Evolutionary conservation across 2,329 filamentous ascomycete species (phyloP), one percentile per base, ranked within the genome.

Genomic region (Penicillium sp.): DNA sequence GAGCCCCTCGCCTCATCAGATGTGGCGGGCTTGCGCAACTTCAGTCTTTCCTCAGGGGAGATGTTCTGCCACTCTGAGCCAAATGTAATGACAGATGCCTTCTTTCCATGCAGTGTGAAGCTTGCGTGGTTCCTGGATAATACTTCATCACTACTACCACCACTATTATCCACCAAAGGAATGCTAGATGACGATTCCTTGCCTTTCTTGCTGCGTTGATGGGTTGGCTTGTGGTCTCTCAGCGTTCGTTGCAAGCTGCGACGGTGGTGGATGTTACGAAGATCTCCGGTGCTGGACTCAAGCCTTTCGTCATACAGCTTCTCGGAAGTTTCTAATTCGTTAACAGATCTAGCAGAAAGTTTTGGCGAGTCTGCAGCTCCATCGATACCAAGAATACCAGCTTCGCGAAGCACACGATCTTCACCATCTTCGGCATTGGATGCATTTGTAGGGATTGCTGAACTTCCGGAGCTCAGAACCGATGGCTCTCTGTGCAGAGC

Each of bases 91-190:
- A 99, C 90, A 1, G 91, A 96, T 2, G 94, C 94, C 73, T 99
- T 97, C 78, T 97, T 99, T 59, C 94, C 93, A 67, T 99, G 94
- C 3, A 99, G 87, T 3, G 94, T 96, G 71, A 99, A 99, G 65
- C 90, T 96, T 5, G 91, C 91, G 12, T 89, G 85, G 12, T 88
- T 88, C 48, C 94, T 85, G 6, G 88, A 80, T 12, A 99, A 79
- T 11, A 88, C 85, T 63, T 90, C 88, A 77, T 74, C 82, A 65
- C 59, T 57, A n/a, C 63, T 58, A 18, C 61, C 71, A 18, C 61
- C 71, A 67, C 66, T 71, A 49, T 66, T 76, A 18, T 83, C 83
- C 33, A 84, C 82, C 11, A 73, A 74, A 45, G 79, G 74, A 16
- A 79, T 78, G 42, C 83, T 87, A 2, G 84, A 84, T 3, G 81